phyloP scores from a whole-genome alignment of 768 basidiomycete genomes.

The Cubamyces lactineus region DNA sequence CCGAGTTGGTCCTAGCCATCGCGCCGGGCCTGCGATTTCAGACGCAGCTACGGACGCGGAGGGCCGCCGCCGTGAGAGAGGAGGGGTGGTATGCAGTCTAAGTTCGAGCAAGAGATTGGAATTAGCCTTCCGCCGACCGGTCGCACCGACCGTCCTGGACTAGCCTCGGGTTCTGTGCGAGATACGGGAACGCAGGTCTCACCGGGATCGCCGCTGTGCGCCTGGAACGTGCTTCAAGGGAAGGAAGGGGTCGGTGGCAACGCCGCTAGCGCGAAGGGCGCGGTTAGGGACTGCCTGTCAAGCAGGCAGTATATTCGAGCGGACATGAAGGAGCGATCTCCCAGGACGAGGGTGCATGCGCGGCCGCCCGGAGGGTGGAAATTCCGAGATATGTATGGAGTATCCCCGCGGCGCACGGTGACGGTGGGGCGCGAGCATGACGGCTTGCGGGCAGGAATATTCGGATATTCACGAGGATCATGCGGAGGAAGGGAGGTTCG shows the following conservation, averaged over 20 bases:
- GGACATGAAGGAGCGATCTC: neutral
- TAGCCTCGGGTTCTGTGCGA: too few relatives aligned
- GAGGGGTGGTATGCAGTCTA: too few relatives aligned
- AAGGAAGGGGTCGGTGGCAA: neutral
- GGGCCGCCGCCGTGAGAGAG: too few relatives aligned
- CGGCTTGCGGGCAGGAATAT: neutral
- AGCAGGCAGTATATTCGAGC: conserved; percentile 3
- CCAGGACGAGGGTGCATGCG: neutral
- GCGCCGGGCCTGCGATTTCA: too few relatives aligned
- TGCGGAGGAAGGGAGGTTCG: too few relatives aligned
- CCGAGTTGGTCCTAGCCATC: too few relatives aligned
- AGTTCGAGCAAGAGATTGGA: too few relatives aligned
- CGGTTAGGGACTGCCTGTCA: neutral
- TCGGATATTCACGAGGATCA: neutral
- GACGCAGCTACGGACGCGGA: too few relatives aligned
- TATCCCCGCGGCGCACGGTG: neutral
- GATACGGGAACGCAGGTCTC: neutral
- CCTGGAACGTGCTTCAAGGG: too few relatives aligned
- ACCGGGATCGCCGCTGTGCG: neutral
- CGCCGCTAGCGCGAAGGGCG: conserved; percentile 1
- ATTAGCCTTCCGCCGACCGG: neutral
- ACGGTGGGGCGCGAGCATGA: too few relatives aligned
- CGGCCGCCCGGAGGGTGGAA: neutral
- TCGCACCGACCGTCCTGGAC: neutral
- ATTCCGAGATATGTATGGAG: conserved; percentile 9